phyloP scores from a whole-genome alignment of 2,329 filamentous ascomycete genomes.

The Pseudogymnoascus sp. region DNA sequence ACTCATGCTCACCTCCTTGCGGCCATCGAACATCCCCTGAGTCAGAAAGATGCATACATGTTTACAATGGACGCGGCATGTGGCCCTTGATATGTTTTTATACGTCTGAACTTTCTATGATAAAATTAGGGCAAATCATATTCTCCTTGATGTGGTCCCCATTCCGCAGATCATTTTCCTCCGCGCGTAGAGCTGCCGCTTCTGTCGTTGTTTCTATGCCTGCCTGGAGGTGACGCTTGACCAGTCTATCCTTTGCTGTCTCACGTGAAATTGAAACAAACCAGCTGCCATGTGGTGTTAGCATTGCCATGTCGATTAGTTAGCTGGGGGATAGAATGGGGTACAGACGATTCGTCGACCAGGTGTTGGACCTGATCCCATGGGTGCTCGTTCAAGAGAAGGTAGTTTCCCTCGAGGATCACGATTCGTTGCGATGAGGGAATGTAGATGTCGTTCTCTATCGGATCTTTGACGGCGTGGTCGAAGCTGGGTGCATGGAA shows the following conservation, averaged over 20 bases:
- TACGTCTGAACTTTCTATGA: constrained; percentile 20
- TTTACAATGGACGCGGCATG: background rate
- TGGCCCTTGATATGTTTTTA: background rate
- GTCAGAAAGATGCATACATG: background rate
- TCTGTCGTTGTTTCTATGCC: constrained; percentile 25
- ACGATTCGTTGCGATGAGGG: constrained; percentile 34
- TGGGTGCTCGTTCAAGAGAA: constrained; percentile 37
- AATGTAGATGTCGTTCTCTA: constrained; percentile 37
- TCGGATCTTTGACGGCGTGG: constrained; percentile 42
- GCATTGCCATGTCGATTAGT: background rate
- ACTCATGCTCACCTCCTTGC: background rate
- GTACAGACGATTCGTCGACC: constrained; percentile 36
- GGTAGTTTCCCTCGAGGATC: constrained; percentile 45
- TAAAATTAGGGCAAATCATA: constrained; percentile 22
- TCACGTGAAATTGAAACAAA: constrained; percentile 24
- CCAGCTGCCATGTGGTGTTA: constrained; percentile 19
- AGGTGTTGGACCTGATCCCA: constrained; percentile 37
- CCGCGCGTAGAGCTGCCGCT: constrained; percentile 20
- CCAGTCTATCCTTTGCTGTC: constrained; percentile 21
- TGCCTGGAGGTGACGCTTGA: constrained; percentile 22
- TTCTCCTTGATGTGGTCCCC: constrained; percentile 22
- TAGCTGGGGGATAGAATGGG: background rate
- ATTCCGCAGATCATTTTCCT: constrained; percentile 28
- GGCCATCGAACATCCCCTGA: background rate
- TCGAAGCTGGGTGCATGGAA: constrained; percentile 38